Evolutionary conservation across 495 filamentous ascomycete species (phyloP), one percentile per base, ranked within the genome.

Genomic region (Penicillium canescens): DNA sequence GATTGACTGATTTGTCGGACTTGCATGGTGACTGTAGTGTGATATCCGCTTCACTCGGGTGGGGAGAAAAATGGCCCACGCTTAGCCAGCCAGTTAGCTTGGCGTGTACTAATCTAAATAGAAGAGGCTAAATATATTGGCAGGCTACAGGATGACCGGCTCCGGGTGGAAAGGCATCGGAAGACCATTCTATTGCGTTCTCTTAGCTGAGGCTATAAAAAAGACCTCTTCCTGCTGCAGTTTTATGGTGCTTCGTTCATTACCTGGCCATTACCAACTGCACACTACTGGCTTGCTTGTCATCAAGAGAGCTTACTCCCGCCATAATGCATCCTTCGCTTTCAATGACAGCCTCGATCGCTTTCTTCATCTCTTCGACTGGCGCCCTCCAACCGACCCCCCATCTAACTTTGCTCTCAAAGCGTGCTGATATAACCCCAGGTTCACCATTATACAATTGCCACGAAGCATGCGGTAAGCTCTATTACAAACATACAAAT

Each of bases 391-490:
- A 56, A 12, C 21, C 21, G n/a, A n/a, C n/a, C 1, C 46, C 42
- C 5, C 24, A 39, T 18, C 40, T 28, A 3, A 26, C 21, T 24
- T 38, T 31, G 7, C 14, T 56, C 11, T 23, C 13, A 12, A 34
- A 18, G 14, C 56, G 56, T 14, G 50, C 45, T 14, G 51, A 47
- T 11, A 56, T 56, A 2, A 70, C 63, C 6, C 74, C 74, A 2
- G 78, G 77, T 12, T 70, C 74, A 1, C 66, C 75, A 6, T 46
- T 59, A 1, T 82, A 79, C 55, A 67, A 73, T 9, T 82, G 78
- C 46, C 78, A 82, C 50, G 69, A 70, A 35, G 71, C 72, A 53
- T 82, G 78, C 51, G 78, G 78, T 80, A 54, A 49, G 69, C 51
- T 16, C 24, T 14, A 18, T 23, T 35, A 16, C 16, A 2, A 7